These are phyloP conservation scores for Paramecium bursaria DNA, from an alignment of 73 alveolate species.

Conservation along the genomic window DNA sequence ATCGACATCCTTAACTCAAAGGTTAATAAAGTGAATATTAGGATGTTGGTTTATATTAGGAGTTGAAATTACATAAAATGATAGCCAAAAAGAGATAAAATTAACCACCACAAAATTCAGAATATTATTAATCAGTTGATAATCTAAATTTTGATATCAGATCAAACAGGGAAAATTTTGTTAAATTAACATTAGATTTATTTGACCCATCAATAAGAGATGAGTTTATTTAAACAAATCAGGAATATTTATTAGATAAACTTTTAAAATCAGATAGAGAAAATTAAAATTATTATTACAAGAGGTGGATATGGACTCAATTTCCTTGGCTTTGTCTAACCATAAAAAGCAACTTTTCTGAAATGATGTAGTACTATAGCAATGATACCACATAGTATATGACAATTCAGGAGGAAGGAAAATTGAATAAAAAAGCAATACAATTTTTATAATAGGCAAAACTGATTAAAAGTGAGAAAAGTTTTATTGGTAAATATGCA, in stretches of 20 bases:
- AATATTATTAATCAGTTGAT: slow-evolving; percentile 8
- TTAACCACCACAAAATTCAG: slow-evolving; percentile 5
- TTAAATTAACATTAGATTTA: not conserved
- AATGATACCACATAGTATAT: not conserved
- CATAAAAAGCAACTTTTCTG: slow-evolving; percentile 2
- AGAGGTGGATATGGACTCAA: slow-evolving; percentile 51
- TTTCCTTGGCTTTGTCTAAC: slow-evolving; percentile 54
- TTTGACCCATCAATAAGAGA: not conserved
- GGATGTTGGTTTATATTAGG: slow-evolving; percentile 36
- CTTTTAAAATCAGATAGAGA: not conserved
- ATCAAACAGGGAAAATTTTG: slow-evolving; percentile 11
- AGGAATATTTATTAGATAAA: slow-evolving; percentile 16
- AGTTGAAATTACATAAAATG: slow-evolving; percentile 17
- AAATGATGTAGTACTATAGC: slow-evolving; percentile 17
- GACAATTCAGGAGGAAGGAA: not conserved
- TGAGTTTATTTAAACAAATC: slow-evolving; percentile 13
- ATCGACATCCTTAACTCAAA: slow-evolving; percentile 30
- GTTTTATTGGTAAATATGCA: not conserved
- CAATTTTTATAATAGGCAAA: not conserved
- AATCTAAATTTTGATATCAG: slow-evolving; percentile 11
- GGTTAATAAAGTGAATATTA: slow-evolving; percentile 41
- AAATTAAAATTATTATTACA: slow-evolving; percentile 24
- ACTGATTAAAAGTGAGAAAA: slow-evolving; percentile 7
- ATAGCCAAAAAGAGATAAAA: slow-evolving; percentile 36
- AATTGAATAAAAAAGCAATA: slow-evolving; percentile 21